Base-by-base conservation (phyloP, 208 protist species). In the Acanthamoeba healyi region DNA sequence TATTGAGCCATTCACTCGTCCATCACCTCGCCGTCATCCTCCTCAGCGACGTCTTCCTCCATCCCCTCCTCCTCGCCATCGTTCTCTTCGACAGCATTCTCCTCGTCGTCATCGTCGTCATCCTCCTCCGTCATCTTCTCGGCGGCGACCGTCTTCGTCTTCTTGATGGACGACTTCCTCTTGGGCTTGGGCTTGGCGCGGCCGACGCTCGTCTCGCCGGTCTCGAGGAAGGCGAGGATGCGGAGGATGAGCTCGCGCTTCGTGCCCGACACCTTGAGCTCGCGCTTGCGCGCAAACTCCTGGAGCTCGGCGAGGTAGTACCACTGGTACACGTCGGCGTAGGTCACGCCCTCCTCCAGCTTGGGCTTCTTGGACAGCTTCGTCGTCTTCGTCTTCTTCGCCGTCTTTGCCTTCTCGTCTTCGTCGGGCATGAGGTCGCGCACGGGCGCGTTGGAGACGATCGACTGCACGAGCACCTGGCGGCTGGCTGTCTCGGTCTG, bases 291-390 rank as follows among this genome's bases (percentile, higher is more conserved):
- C 26, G 74, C 74, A 26, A 32, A 84, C 12, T 84, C 74, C 26
- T 84, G 74, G 12, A 84, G 74, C 36, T 84, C 74, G 7, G 36
- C 26, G 15, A 84, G 40, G 38, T 84, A 36, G 74, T 84, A 84
- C 74, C 74, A 84, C 44, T 84, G 74, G 74, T 44, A 84, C 15
- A 84, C 74, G 44, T 36, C 74, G 12, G 10, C 74, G 38, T 84
- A 84, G 29, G 74, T 84, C 19, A 84, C 74, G 19, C 74, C 61
- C 29, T 70, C 61, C 14, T 26, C 14, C 61, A 70, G 61, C 61
- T 70, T 70, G 26, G 29, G 61, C 61, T 70, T 70, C 14, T 7
- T 70, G 14, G 9, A 29, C 14, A 24, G 7, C 61, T 29, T 5
- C 61, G 9, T 70, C 14, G n/a, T 7, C 61, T 70, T 70, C 61